Base-by-base conservation (phyloP, 2,329 filamentous ascomycete species). In the Pseudopithomyces chartarum region DNA sequence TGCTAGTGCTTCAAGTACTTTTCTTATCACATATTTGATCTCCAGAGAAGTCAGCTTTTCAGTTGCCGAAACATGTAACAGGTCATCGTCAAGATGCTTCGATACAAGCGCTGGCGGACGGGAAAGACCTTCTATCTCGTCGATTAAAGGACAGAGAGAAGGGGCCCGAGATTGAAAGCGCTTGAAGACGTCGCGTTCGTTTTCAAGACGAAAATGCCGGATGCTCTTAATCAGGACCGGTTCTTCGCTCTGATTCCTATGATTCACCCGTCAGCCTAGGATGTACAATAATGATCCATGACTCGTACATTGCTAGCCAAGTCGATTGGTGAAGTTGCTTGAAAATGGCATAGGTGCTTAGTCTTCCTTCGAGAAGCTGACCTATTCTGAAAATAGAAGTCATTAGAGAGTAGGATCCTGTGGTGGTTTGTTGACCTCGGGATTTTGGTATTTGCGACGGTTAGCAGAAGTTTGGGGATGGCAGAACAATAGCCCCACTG, bases 401-500 rank as follows among this genome's bases (percentile, higher is more conserved):
- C 32, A 49, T 49, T 49, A n/a, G n/a, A n/a, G n/a, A n/a, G n/a
- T n/a, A n/a, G n/a, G n/a, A n/a, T n/a, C n/a, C n/a, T n/a, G n/a
- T n/a, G n/a, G n/a, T n/a, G n/a, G n/a, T n/a, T n/a, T n/a, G 17
- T 10, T 49, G 23, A 49, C 11, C 46, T 49, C 32, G 46, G 32
- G 46, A 49, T 49, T 7, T 49, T 49, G 23, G 23, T 49, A 33
- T 49, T 33, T 49, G 23, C 15, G 32, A 33, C 32, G 32, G 13
- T 7, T 33, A 7, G 7, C 13, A 33, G 13, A 33, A 79, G 80
- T 17, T 81, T 82, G 0, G 22, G 42, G 15, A 79, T 79, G 0
- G 69, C 84, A 0, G 85, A 89, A 68, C n/a, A n/a, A n/a, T n/a
- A n/a, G n/a, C n/a, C n/a, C n/a, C n/a, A n/a, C n/a, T n/a, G n/a